A percentile compares a stretch with the other conserved stretches of the same genome.
Conservation (phyloP, 2,329 filamentous ascomycete species). For the Aspergillus uvarum region DNA sequence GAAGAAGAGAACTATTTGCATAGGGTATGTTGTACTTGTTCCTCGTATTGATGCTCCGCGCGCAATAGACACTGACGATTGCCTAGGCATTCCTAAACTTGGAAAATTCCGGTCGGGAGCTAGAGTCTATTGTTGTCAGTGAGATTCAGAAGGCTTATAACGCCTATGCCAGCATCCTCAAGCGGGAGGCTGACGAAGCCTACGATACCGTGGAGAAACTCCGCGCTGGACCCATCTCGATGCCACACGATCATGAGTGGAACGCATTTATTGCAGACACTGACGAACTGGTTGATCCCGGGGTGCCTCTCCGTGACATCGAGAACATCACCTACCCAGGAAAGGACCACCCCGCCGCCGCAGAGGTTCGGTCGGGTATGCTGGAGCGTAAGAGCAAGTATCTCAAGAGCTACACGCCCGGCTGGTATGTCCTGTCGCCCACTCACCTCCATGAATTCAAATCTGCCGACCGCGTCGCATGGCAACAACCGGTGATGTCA, state of each 20-base stretch:
- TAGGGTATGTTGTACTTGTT: constrained; percentile 57
- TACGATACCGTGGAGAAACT: constrained; percentile 78
- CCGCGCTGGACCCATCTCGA: constrained; percentile 79
- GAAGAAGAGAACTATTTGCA: constrained; percentile 98
- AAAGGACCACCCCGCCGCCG: constrained; percentile 75
- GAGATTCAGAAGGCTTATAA: constrained; percentile 99
- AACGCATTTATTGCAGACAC: constrained; percentile 75
- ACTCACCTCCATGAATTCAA: constrained; percentile 99
- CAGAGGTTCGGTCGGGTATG: constrained; percentile 85
- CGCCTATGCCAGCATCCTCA: constrained; percentile 85
- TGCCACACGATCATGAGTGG: constrained; percentile 95
- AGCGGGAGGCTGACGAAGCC: constrained; percentile 82
- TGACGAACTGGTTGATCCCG: constrained; percentile 83
- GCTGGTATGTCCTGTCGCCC: constrained; percentile 95
- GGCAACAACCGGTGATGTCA: constrained; percentile 91
- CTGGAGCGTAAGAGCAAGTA: constrained; percentile 99
- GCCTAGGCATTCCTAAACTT: constrained; percentile 85
- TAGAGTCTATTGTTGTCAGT: constrained; percentile 93
- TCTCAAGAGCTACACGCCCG: constrained; percentile 92
- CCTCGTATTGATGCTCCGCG: neutral
- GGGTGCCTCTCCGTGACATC: constrained; percentile 71
- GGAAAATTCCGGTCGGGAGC: constrained; percentile 87
- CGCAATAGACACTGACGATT: constrained; percentile 21
- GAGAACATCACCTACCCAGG: constrained; percentile 90
- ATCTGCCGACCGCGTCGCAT: constrained; percentile 82